A percentile compares a stretch with the other conserved stretches of the same genome.
phyloP scores from a whole-genome alignment of 768 basidiomycete genomes.

The Suillus subaureus region DNA sequence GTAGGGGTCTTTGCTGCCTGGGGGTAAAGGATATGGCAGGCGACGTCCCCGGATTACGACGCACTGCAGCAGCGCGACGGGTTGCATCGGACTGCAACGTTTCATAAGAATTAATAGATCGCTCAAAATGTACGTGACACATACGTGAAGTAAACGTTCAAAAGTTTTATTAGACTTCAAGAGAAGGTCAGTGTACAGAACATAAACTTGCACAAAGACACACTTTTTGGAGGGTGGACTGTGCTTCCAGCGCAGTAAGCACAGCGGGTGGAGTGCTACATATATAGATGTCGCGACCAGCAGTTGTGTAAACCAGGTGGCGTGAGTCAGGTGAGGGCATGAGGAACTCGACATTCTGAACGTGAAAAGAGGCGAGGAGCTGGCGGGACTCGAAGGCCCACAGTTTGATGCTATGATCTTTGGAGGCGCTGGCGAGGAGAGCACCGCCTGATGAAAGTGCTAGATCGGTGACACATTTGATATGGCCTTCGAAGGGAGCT shows the following conservation, averaged over 20 bases:
- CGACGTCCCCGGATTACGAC: background rate
- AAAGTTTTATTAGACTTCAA: background rate
- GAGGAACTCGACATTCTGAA: background rate
- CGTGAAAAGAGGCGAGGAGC: background rate
- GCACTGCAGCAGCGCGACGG: background rate
- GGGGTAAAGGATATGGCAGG: background rate
- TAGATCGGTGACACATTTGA: background rate
- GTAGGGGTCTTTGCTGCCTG: background rate
- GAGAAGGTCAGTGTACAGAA: background rate
- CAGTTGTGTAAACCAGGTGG: background rate
- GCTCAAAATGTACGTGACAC: background rate
- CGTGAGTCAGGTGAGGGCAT: background rate
- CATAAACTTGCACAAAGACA: background rate
- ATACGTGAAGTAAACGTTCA: background rate
- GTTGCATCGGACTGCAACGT: background rate
- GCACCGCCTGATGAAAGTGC: background rate
- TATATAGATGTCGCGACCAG: background rate
- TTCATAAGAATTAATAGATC: background rate
- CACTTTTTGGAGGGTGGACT: background rate
- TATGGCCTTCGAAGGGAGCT: constrained; percentile 1
- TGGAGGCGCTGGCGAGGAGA: background rate
- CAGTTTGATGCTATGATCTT: background rate
- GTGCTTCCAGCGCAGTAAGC: background rate
- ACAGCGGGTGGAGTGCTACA: background rate
- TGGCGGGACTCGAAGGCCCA: constrained; percentile 1